Percentiles rank a stretch among this genome's conserved stretches.
phyloP scores from a whole-genome alignment of 75 land plant genomes.

The Larix kaempferi region DNA sequence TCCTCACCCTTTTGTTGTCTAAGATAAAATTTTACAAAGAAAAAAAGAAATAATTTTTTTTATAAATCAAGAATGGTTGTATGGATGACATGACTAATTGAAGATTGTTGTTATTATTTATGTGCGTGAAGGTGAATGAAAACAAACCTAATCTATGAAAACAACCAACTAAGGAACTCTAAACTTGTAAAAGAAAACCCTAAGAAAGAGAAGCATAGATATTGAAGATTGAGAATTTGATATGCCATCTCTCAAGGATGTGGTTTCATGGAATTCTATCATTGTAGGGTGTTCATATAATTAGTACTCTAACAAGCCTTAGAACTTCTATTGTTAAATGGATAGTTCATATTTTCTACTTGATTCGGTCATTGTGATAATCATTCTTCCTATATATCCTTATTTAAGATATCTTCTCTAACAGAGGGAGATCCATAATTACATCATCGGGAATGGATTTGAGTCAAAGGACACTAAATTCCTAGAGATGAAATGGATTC shows the following conservation, averaged over 20 bases:
- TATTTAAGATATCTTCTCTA: conserved; percentile 30
- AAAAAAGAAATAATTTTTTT: no score
- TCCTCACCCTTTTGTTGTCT: no score
- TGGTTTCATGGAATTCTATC: no score
- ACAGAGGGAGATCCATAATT: conserved; percentile 50
- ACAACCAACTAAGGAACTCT: no score
- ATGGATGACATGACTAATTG: no score
- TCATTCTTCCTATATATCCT: conserved; percentile 35
- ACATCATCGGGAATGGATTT: conserved; percentile 29
- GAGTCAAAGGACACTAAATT: conserved; percentile 25
- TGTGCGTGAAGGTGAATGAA: no score
- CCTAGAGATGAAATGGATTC: conserved; percentile 32
- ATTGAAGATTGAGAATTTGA: conserved; percentile 7
- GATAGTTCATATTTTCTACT: background rate
- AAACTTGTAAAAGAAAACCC: no score
- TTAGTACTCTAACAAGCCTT: background rate
- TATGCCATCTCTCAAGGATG: background rate
- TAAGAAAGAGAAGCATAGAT: background rate
- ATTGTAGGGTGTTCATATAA: conserved; percentile 6
- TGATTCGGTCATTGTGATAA: conserved; percentile 15
- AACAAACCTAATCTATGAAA: no score
- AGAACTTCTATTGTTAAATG: conserved; percentile 4
- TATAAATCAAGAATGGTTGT: no score
- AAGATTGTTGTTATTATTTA: no score
- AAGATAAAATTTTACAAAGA: no score